A percentile compares a stretch with the other conserved stretches of the same genome.
phyloP scores from a whole-genome alignment of 2,329 filamentous ascomycete species.

The Scytalidium sp. region DNA sequence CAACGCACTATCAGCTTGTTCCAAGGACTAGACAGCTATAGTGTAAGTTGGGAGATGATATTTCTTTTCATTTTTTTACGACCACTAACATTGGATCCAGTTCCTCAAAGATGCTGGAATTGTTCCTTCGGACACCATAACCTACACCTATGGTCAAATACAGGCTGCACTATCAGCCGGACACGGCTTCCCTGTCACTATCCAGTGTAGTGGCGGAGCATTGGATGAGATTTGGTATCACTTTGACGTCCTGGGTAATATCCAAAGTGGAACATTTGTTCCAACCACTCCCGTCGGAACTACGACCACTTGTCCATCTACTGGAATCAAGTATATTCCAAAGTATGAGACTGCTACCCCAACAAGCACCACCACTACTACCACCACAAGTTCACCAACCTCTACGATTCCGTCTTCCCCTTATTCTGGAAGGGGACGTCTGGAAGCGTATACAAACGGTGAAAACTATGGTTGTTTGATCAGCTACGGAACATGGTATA shows the following conservation, averaged over 20 bases:
- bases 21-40: slow-evolving; percentile 63
- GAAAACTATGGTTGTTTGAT: slow-evolving; percentile 64
- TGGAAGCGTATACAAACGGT: slow-evolving; percentile 52
- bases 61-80: not conserved
- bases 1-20: slow-evolving; percentile 63
- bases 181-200: slow-evolving; percentile 42
- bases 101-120: slow-evolving; percentile 61
- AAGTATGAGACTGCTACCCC: slow-evolving; percentile 51
- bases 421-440: slow-evolving; percentile 52
- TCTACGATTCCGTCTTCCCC: slow-evolving; percentile 24
- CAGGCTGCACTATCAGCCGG: slow-evolving; percentile 38
- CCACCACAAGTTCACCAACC: slow-evolving; percentile 30
- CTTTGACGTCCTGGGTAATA: slow-evolving; percentile 48
- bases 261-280: slow-evolving; percentile 48
- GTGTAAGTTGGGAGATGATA: slow-evolving; percentile 33
- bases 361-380: slow-evolving; percentile 54
- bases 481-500: slow-evolving; percentile 64
- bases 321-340: slow-evolving; percentile 58
- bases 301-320: slow-evolving; percentile 56
- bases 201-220: slow-evolving; percentile 41
- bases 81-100: slow-evolving; percentile 18
- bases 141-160: slow-evolving; percentile 42
- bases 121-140: slow-evolving; percentile 39
- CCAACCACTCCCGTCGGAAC: slow-evolving; percentile 27
- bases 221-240: slow-evolving; percentile 52